Percentiles rank a stretch among this genome's conserved stretches.
Evolutionary conservation across 345 rosid genomes (phyloP).

Genomic region (Salix viminalis): DNA sequence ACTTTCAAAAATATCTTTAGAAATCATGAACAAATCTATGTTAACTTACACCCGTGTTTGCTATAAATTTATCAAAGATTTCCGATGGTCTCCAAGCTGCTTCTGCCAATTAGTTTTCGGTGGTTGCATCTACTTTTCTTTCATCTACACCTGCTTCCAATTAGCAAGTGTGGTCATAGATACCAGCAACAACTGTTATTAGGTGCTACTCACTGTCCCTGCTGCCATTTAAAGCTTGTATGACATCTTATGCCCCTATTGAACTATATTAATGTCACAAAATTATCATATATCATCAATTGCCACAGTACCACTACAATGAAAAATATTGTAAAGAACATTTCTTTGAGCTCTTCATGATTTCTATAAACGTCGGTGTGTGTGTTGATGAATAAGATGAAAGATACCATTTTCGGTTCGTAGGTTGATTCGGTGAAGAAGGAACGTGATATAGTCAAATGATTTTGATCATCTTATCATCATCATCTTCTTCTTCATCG

Average conservation of each 20-base stretch:
- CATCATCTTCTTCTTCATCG: not conserved
- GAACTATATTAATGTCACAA: not conserved
- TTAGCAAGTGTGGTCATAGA: not conserved
- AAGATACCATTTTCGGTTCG: not conserved
- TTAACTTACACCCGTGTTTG: not conserved
- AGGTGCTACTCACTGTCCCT: not conserved
- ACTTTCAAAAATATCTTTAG: no score
- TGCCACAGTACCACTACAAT: not conserved
- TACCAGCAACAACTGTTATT: not conserved
- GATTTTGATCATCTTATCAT: not conserved
- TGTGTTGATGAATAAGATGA: not conserved
- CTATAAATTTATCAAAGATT: not conserved
- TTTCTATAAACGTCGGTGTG: not conserved
- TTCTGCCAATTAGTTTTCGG: not conserved
- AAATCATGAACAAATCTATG: not conserved
- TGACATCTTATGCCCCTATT: not conserved
- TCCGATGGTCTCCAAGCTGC: not conserved
- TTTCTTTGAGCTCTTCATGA: not conserved
- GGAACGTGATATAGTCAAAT: not conserved
- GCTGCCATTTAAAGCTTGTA: not conserved
- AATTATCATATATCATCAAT: not conserved
- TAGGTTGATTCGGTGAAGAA: not conserved
- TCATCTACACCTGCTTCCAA: not conserved
- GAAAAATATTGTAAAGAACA: not conserved
- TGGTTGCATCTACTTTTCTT: not conserved